phyloP scores from a whole-genome alignment of 2,329 filamentous ascomycete species.

The Stemphylium lycopersici region DNA sequence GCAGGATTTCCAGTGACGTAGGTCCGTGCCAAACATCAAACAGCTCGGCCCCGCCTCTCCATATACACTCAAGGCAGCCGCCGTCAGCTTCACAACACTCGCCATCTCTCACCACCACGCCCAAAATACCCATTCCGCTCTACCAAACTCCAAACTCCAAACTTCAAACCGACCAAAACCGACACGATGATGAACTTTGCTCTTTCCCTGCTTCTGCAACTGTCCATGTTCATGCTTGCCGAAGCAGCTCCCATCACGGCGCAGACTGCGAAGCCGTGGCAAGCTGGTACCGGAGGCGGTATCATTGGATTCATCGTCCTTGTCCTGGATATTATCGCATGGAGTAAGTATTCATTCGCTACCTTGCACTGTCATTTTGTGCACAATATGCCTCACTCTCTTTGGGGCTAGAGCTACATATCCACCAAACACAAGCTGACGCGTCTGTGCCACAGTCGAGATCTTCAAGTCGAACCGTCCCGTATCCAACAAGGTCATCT shows the following conservation, averaged over 20 bases:
- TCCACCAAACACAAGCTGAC: conserved; percentile 19
- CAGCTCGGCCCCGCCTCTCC: conserved; percentile 13
- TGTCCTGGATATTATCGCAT: conserved; percentile 67
- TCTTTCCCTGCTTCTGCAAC: conserved; percentile 58
- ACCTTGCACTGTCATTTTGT: not conserved
- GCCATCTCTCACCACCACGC: not conserved
- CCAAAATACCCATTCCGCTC: not conserved
- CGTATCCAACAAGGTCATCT: conserved; percentile 63
- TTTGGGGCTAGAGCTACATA: not conserved
- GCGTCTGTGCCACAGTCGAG: conserved; percentile 57
- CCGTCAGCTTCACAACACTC: not conserved
- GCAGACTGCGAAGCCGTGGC: conserved; percentile 55
- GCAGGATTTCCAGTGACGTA: conserved; percentile 19
- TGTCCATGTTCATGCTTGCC: conserved; percentile 57
- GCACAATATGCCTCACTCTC: not conserved
- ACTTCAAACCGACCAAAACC: conserved; percentile 3
- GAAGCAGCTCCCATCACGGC: conserved; percentile 56
- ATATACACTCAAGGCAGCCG: conserved; percentile 21
- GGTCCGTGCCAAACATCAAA: conserved; percentile 14
- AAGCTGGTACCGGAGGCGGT: conserved; percentile 67
- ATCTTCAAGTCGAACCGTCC: conserved; percentile 69
- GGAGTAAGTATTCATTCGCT: conserved; percentile 56
- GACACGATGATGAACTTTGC: conserved; percentile 41
- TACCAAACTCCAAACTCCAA: not conserved
- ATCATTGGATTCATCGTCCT: conserved; percentile 67